Conservation (phyloP, 2,329 filamentous ascomycete genomes). For the Fusarium annulatum region DNA sequence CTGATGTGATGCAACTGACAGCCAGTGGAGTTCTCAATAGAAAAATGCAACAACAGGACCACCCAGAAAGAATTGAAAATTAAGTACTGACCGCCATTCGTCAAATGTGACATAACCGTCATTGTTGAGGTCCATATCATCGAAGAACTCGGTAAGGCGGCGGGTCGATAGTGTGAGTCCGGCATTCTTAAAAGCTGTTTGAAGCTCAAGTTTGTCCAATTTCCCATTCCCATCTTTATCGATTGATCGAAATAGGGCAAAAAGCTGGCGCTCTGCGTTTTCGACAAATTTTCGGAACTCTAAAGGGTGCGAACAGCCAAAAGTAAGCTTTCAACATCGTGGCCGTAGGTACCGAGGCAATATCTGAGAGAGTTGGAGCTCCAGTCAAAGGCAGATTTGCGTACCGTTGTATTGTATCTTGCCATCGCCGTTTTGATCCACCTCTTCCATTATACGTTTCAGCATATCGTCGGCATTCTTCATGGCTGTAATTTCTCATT, state of each 20-base stretch:
- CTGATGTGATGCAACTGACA: constrained; percentile 33
- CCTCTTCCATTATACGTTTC: constrained; percentile 79
- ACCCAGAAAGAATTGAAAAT: constrained; percentile 17
- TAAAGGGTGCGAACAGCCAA: constrained; percentile 49
- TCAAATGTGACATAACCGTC: constrained; percentile 91
- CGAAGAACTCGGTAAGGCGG: constrained; percentile 86
- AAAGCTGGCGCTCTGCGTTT: constrained; percentile 85
- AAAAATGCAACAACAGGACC: neutral
- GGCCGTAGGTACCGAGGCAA: constrained; percentile 23
- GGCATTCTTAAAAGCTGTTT: constrained; percentile 78
- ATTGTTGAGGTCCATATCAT: constrained; percentile 87
- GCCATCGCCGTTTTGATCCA: constrained; percentile 89
- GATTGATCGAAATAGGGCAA: constrained; percentile 84
- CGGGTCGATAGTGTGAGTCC: constrained; percentile 82
- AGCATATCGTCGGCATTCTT: constrained; percentile 94
- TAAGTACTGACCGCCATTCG: constrained; percentile 89
- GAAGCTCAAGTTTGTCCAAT: constrained; percentile 87
- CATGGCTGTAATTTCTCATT: constrained; percentile 61
- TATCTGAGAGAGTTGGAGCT: constrained; percentile 19
- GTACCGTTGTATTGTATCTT: constrained; percentile 91
- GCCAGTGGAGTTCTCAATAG: neutral
- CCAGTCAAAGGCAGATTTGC: constrained; percentile 43
- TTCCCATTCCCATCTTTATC: constrained; percentile 87
- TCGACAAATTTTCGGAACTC: constrained; percentile 93
- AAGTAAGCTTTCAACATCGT: constrained; percentile 35